Conservation (phyloP, 495 filamentous ascomycete species). For the Xylaria palmicola region DNA sequence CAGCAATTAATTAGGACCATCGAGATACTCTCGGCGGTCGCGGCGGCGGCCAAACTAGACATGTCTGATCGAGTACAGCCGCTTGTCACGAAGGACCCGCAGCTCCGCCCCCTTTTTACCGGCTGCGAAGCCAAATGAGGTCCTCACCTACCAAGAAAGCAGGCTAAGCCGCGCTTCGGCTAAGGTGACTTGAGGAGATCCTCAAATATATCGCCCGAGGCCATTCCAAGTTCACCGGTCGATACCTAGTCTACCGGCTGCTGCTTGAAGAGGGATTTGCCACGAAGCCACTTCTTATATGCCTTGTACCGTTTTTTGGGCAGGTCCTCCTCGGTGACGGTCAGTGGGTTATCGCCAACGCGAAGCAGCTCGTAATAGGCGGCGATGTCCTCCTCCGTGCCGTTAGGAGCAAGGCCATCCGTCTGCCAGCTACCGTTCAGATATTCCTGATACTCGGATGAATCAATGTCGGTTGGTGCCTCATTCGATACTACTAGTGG, state of each 20-base stretch:
- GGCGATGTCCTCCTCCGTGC: conserved; percentile 64
- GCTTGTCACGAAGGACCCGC: conserved; percentile 43
- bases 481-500: conserved; percentile 83
- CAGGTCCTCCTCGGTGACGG: conserved; percentile 80
- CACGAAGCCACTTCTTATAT: conserved; percentile 88
- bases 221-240: conserved; percentile 8
- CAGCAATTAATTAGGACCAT: conserved; percentile 44
- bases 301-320: conserved; percentile 93
- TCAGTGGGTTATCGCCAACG: conserved; percentile 78
- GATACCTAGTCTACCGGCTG: conserved; percentile 61
- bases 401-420: conserved; percentile 31
- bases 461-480: conserved; percentile 48
- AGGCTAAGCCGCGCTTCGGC: background rate
- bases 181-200: background rate
- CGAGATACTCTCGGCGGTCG: conserved; percentile 30
- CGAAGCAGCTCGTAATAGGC: conserved; percentile 74
- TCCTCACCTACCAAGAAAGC: background rate
- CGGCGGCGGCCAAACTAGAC: conserved; percentile 29
- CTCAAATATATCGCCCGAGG: conserved; percentile 8
- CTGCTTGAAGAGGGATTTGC: conserved; percentile 94
- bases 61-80: conserved; percentile 30
- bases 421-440: conserved; percentile 55
- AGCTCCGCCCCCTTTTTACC: conserved; percentile 41
- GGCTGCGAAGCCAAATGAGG: conserved; percentile 7
- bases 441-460: conserved; percentile 71